Conservation (phyloP, 805 yeast species). For the Lachancea thermotolerans region DNA sequence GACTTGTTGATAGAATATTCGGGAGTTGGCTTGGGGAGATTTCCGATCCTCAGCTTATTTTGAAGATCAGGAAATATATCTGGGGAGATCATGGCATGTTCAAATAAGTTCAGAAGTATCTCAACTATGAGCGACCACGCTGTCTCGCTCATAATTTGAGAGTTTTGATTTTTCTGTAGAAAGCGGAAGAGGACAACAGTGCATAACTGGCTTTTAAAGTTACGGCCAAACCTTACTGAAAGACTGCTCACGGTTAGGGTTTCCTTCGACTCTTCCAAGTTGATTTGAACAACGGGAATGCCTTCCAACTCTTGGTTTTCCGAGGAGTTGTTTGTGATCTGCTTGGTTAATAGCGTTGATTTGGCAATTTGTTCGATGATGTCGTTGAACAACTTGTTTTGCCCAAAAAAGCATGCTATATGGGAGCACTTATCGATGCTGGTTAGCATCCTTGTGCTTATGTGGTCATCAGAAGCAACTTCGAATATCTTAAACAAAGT, state of each 20-base stretch:
- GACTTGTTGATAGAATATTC: constrained; percentile 56
- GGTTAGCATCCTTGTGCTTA: constrained; percentile 79
- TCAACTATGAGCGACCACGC: constrained; percentile 59
- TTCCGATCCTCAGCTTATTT: constrained; percentile 43
- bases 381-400: constrained; percentile 52
- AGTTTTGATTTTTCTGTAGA: constrained; percentile 48
- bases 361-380: constrained; percentile 61
- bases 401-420: constrained; percentile 60
- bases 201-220: constrained; percentile 86
- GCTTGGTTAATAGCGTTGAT: constrained; percentile 56
- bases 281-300: constrained; percentile 37
- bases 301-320: constrained; percentile 21
- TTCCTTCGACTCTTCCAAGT: constrained; percentile 47
- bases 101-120: constrained; percentile 58
- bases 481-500: constrained; percentile 74
- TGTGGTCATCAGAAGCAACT: constrained; percentile 84
- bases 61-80: constrained; percentile 61
- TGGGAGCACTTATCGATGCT: constrained; percentile 80
- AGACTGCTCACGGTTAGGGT: constrained; percentile 68
- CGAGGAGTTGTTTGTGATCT: not conserved
- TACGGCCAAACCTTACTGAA: constrained; percentile 79
- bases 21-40: constrained; percentile 58
- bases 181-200: constrained; percentile 80
- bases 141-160: constrained; percentile 31
- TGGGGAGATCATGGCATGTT: constrained; percentile 65